These are phyloP conservation scores for Emydomyces testavorans DNA, from an alignment of 2,329 filamentous ascomycete genomes.

Conservation along the genomic window DNA sequence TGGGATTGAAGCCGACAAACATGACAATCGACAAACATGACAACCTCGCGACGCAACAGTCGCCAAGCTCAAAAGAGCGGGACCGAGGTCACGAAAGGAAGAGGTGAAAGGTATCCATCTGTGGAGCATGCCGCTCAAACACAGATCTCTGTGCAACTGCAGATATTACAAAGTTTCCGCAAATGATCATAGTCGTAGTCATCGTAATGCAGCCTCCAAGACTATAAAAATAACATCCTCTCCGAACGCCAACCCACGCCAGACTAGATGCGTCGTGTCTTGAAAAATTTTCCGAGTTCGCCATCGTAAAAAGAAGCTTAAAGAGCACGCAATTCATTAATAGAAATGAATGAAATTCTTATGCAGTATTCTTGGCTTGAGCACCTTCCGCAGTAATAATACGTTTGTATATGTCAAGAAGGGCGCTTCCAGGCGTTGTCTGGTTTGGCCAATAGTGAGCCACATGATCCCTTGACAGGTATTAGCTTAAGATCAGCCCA, in stretches of 20 bases:
- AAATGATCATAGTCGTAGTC: conserved; percentile 5
- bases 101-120: background rate
- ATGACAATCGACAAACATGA: background rate
- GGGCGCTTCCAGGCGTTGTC: conserved; percentile 19
- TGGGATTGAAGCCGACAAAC: background rate
- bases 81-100: background rate
- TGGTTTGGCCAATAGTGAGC: conserved; percentile 40
- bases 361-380: conserved; percentile 1
- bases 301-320: background rate
- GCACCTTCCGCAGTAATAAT: conserved; percentile 13
- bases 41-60: background rate
- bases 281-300: background rate
- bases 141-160: background rate
- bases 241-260: conserved; percentile 2
- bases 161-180: background rate
- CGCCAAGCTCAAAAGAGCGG: conserved; percentile 5
- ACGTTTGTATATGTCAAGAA: conserved; percentile 16
- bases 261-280: conserved; percentile 1
- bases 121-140: background rate
- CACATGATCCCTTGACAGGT: conserved; percentile 33
- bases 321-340: background rate
- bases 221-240: background rate
- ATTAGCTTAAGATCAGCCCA: conserved; percentile 19
- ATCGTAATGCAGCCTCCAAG: background rate
- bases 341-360: background rate